phyloP scores from a whole-genome alignment of 2,329 filamentous ascomycete genomes.

The Pyricularia pennisetigena region DNA sequence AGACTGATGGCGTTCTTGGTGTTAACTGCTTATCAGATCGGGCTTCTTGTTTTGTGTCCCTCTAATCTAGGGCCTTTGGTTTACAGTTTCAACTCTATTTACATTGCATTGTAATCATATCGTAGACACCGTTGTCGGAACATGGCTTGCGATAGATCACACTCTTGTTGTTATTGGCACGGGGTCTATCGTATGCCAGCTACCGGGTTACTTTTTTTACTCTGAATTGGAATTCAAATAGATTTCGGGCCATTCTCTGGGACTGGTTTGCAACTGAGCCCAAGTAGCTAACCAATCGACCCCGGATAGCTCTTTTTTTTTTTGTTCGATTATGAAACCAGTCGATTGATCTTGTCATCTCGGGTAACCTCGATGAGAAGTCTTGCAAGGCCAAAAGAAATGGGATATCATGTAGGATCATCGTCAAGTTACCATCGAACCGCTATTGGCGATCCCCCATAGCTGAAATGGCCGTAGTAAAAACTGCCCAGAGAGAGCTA shows the following conservation, averaged over 20 bases:
- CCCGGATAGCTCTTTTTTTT: background rate
- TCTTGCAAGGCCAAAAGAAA: background rate
- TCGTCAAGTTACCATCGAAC: background rate
- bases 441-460: background rate
- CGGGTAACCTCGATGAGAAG: background rate
- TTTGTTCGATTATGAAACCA: background rate
- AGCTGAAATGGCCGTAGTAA: background rate
- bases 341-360: background rate
- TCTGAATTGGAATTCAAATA: background rate
- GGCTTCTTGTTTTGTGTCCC: background rate
- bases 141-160: background rate
- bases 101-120: background rate
- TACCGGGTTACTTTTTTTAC: background rate
- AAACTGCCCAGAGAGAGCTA: background rate
- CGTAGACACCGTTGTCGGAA: background rate
- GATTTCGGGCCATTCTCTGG: background rate
- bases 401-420: background rate
- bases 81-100: background rate
- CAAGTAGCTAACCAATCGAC: background rate
- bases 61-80: background rate
- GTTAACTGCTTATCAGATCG: background rate
- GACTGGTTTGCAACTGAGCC: background rate
- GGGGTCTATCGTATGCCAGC: background rate
- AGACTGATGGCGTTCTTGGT: constrained; percentile 1
- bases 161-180: background rate